A percentile compares a stretch with the other conserved stretches of the same genome.
phyloP scores from a whole-genome alignment of 768 basidiomycete genomes.

The Amanita molliuscula region DNA sequence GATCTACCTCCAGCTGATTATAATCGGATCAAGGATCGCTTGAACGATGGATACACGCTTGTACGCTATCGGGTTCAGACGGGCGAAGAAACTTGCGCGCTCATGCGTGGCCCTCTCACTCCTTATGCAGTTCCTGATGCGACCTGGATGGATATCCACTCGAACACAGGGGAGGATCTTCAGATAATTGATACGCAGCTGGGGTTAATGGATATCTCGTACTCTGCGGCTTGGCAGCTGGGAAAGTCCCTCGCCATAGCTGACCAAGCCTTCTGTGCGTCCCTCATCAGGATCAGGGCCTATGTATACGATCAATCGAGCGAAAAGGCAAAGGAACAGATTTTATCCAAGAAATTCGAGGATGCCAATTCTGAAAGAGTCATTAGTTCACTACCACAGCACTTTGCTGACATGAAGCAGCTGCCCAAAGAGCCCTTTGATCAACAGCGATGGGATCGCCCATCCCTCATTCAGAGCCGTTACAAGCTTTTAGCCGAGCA shows the following conservation, averaged over 20 bases:
- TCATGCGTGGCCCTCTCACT: not conserved
- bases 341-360: too few species aligned
- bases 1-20: not conserved
- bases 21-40: not conserved
- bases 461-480: too few species aligned
- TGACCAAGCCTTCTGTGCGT: not conserved
- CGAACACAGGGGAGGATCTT: conserved; percentile 1
- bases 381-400: too few species aligned
- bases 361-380: too few species aligned
- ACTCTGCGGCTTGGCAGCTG: conserved; percentile 4
- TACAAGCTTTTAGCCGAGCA: too few species aligned
- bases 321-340: too few species aligned
- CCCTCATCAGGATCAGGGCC: not conserved
- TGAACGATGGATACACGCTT: not conserved
- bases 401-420: too few species aligned
- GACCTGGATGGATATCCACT: not conserved
- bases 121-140: not conserved
- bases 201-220: conserved; percentile 3
- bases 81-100: not conserved
- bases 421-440: too few species aligned
- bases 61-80: not conserved
- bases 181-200: conserved; percentile 1
- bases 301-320: too few species aligned
- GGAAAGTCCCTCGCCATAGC: conserved; percentile 5
- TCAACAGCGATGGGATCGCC: too few species aligned